Evolutionary conservation across 495 filamentous ascomycete species (phyloP), one percentile per base, ranked within the genome.

Genomic region (Platismatia glauca): DNA sequence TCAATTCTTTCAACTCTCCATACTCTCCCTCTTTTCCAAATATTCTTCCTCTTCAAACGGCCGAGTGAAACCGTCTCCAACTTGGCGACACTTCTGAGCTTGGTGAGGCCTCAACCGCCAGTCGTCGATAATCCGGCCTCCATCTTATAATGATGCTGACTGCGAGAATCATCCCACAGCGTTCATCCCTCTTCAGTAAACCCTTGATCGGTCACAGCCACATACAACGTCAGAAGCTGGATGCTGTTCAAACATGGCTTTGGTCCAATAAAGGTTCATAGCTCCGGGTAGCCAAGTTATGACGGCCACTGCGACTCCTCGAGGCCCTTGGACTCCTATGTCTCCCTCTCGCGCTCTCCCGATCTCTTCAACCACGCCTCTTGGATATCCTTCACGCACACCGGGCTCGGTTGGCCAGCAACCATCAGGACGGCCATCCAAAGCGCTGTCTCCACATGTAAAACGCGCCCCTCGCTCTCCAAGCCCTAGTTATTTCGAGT

Each of bases 401-500:
- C 71, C 48, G 58, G 68, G 68, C 66, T 69, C 66, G 76, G 75
- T 76, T 75, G 68, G 72, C 76, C 74, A 73, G 73, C 71, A 76
- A 78, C 71, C 67, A 69, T 62, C 70, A 74, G 62, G 66, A 75
- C 63, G 67, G 76, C 46, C 72, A 73, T 69, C 66, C 69, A 64
- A 74, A 73, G n/a, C 71, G 71, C 59, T 61, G 76, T 73, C 66
- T 55, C 18, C 50, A 66, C 56, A 71, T 67, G 12, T 66, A 59
- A 62, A 59, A 22, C 64, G 66, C 9, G 77, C 79, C 46, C 72
- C 69, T 52, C 74, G 76, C 37, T 73, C 79, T 8, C 71, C 86
- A 24, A 90, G 87, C 69, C 87, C 89, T 24, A 90, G 87, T 70
- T 96, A 96, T 73, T 96, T 96, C 67, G 87, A 86, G 53, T 79